These are phyloP conservation scores for Yamadazyma kitorensis DNA, from an alignment of 805 yeast species.

Conservation along the genomic window DNA sequence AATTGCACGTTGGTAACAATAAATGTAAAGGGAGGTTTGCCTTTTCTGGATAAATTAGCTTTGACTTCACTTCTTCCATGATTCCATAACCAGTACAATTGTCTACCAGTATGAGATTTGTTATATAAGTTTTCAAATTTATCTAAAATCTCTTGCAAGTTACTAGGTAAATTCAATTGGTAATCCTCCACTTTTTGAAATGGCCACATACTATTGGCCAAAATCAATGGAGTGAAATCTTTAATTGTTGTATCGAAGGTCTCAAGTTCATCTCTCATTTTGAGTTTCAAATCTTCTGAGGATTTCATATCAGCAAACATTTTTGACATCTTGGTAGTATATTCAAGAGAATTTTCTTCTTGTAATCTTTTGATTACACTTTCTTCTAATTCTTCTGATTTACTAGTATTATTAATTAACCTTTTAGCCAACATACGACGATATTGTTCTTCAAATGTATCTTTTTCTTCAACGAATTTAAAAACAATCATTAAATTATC, in stretches of 20 bases:
- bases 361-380: slow-evolving; percentile 80
- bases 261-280: slow-evolving; percentile 46
- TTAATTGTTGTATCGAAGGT: slow-evolving; percentile 28
- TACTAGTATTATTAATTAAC: slow-evolving; percentile 80
- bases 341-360: slow-evolving; percentile 86
- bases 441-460: slow-evolving; percentile 91
- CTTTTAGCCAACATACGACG: slow-evolving; percentile 87
- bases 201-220: slow-evolving; percentile 92
- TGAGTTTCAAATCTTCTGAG: slow-evolving; percentile 68
- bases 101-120: slow-evolving; percentile 78
- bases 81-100: slow-evolving; percentile 95
- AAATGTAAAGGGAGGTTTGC: slow-evolving; percentile 76
- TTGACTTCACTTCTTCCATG: slow-evolving; percentile 88
- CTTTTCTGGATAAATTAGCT: slow-evolving; percentile 78
- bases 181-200: slow-evolving; percentile 44
- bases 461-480: slow-evolving; percentile 88
- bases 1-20: slow-evolving; percentile 84
- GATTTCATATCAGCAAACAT: slow-evolving; percentile 95
- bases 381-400: slow-evolving; percentile 83
- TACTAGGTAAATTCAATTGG: slow-evolving; percentile 58
- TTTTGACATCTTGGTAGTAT: slow-evolving; percentile 88
- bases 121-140: slow-evolving; percentile 68
- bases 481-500: slow-evolving; percentile 86
- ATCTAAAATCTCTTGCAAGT: slow-evolving; percentile 60
- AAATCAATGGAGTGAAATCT: slow-evolving; percentile 68